A percentile compares a stretch with the other conserved stretches of the same genome.
Conservation (phyloP, 2,329 filamentous ascomycete genomes). For the Tolypocladium tropicale region DNA sequence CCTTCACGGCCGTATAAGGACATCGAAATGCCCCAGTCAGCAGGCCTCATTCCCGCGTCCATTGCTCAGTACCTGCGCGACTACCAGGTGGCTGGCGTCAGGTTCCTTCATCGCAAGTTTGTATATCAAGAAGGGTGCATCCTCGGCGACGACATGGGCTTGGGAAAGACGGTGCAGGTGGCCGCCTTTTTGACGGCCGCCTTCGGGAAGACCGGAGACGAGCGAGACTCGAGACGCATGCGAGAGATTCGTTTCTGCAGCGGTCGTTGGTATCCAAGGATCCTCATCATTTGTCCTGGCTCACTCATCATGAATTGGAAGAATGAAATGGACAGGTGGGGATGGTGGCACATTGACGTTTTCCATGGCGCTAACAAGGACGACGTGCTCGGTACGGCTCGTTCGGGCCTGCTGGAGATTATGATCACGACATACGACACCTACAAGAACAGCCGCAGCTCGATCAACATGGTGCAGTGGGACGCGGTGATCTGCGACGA, state of each 20-base stretch:
- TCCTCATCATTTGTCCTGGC: slow-evolving; percentile 81
- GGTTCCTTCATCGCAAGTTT: slow-evolving; percentile 80
- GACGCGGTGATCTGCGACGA: slow-evolving; percentile 93
- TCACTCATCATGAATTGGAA: slow-evolving; percentile 87
- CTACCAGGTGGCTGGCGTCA: slow-evolving; percentile 79
- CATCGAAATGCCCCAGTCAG: slow-evolving; percentile 63
- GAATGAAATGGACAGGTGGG: slow-evolving; percentile 79
- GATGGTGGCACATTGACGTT: slow-evolving; percentile 83
- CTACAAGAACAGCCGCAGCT: slow-evolving; percentile 65
- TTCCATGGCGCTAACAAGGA: slow-evolving; percentile 66
- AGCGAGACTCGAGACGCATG: slow-evolving; percentile 78
- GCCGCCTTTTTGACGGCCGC: slow-evolving; percentile 84
- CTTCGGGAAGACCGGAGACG: slow-evolving; percentile 89
- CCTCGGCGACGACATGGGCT: slow-evolving; percentile 92
- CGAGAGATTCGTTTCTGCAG: slow-evolving; percentile 63
- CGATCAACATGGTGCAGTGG: slow-evolving; percentile 80
- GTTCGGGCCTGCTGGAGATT: slow-evolving; percentile 70
- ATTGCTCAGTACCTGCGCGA: slow-evolving; percentile 87
- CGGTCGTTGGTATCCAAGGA: slow-evolving; percentile 61
- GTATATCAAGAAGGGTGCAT: slow-evolving; percentile 87
- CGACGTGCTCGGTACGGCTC: slow-evolving; percentile 60
- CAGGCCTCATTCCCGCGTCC: slow-evolving; percentile 73
- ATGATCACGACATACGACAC: slow-evolving; percentile 93
- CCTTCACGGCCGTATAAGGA: slow-evolving; percentile 64
- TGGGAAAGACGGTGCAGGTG: slow-evolving; percentile 95